Percentiles rank a stretch among this genome's conserved stretches.
phyloP scores from a whole-genome alignment of 208 protist genomes.

The Trypanosoma scelopori region DNA sequence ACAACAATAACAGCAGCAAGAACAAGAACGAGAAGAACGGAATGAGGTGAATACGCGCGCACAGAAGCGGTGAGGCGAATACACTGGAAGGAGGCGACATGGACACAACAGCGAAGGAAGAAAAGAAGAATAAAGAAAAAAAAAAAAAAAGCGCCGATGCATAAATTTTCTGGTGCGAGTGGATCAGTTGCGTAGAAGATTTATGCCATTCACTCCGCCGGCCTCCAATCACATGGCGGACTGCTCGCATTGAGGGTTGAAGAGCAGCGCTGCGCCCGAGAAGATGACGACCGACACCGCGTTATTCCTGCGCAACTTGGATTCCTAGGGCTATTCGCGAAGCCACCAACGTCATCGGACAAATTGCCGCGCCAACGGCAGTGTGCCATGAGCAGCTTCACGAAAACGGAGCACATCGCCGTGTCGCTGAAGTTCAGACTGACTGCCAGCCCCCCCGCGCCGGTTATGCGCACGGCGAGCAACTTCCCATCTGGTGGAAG shows the following conservation, averaged over 20 bases:
- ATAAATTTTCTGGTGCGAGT: too few species aligned
- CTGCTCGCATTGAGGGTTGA: too few species aligned
- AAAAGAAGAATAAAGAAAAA: conserved; percentile 7
- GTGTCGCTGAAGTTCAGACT: conserved; percentile 15
- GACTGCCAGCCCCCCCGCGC: conserved; percentile 3
- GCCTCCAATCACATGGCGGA: too few species aligned
- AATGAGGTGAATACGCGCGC: too few species aligned
- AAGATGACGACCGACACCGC: neutral
- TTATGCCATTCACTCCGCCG: too few species aligned
- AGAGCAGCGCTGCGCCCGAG: neutral
- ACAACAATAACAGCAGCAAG: neutral
- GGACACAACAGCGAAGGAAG: conserved; percentile 2
- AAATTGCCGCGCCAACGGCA: neutral
- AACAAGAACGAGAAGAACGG: neutral
- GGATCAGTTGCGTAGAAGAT: neutral
- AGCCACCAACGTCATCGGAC: conserved; percentile 10
- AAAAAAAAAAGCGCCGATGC: conserved; percentile 1
- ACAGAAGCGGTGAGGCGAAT: too few species aligned
- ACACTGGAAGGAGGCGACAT: too few species aligned
- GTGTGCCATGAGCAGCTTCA: conserved; percentile 15
- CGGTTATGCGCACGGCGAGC: conserved; percentile 9
- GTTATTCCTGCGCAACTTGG: neutral
- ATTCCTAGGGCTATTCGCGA: neutral
- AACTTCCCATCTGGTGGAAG: neutral
- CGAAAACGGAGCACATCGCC: conserved; percentile 9